A percentile compares a stretch with the other conserved stretches of the same genome.
These are phyloP conservation scores for Platismatia glauca DNA, from an alignment of 495 filamentous ascomycete species.

Conservation along the genomic window DNA sequence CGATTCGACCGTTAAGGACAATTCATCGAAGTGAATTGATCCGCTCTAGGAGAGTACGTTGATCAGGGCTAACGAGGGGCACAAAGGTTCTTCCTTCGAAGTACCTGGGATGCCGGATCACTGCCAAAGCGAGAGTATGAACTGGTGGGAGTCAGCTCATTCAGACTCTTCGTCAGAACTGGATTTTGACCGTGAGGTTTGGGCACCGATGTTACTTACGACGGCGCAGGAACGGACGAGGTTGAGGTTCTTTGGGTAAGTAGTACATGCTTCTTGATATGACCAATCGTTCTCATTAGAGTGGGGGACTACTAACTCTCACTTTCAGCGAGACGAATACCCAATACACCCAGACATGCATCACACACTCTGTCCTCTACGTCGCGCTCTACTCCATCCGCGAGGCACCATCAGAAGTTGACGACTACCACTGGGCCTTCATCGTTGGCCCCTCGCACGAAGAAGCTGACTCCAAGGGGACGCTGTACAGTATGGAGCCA, in stretches of 20 bases:
- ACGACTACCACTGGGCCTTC: conserved; percentile 3
- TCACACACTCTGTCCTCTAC: neutral
- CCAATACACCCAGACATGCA: neutral
- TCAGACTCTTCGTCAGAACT: neutral
- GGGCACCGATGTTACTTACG: neutral
- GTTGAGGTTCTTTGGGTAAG: neutral
- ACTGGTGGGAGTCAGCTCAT: neutral
- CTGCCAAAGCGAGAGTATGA: neutral
- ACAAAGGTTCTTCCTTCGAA: neutral
- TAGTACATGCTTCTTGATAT: neutral
- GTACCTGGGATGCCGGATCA: neutral
- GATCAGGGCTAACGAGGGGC: neutral
- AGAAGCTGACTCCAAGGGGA: neutral
- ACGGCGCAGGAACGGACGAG: neutral
- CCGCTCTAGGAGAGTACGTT: too few relatives aligned
- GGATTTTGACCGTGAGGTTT: neutral
- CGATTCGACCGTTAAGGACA: neutral
- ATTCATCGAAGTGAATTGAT: neutral
- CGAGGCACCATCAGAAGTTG: neutral
- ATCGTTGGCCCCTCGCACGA: conserved; percentile 1
- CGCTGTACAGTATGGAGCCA: neutral
- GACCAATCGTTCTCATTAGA: neutral
- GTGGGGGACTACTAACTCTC: neutral
- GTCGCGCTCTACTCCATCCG: neutral
- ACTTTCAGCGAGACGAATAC: neutral